phyloP scores from a whole-genome alignment of 306 rosid genomes.

The Begonia masoniana region DNA sequence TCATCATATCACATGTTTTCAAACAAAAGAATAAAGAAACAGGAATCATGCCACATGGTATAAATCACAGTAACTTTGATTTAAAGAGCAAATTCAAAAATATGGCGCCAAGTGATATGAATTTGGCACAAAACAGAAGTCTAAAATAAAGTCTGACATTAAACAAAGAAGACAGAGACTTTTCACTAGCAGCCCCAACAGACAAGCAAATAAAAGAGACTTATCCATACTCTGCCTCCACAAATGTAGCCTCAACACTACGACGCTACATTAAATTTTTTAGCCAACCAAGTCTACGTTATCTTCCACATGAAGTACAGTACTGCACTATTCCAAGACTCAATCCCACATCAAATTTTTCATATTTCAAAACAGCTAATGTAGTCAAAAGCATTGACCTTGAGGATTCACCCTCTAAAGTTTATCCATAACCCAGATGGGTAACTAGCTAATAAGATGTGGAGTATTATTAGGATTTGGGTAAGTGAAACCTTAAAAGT shows the following conservation, averaged over 20 bases:
- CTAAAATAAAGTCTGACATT: slow-evolving; percentile 17
- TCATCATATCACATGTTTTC: background rate
- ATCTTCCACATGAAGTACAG: too few species aligned
- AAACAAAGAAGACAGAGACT: slow-evolving; percentile 26
- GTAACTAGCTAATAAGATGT: too few species aligned
- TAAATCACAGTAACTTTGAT: background rate
- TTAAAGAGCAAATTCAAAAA: slow-evolving; percentile 1
- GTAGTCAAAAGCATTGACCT: too few species aligned
- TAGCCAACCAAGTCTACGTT: background rate
- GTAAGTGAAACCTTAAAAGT: too few species aligned
- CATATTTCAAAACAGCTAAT: background rate
- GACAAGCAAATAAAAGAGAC: background rate
- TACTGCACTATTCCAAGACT: background rate
- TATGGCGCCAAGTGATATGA: slow-evolving; percentile 18
- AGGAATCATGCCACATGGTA: background rate
- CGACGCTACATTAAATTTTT: slow-evolving; percentile 1
- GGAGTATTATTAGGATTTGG: too few species aligned
- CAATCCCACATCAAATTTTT: background rate
- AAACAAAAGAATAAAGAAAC: background rate
- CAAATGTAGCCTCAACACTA: background rate
- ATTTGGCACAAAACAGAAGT: background rate
- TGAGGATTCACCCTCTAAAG: too few species aligned
- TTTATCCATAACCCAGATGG: too few species aligned
- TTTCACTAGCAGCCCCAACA: slow-evolving; percentile 14
- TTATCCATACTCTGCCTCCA: background rate